Evolutionary conservation across 352 stramenopile genomes (phyloP).

Genomic region (Phytophthora meadii): DNA sequence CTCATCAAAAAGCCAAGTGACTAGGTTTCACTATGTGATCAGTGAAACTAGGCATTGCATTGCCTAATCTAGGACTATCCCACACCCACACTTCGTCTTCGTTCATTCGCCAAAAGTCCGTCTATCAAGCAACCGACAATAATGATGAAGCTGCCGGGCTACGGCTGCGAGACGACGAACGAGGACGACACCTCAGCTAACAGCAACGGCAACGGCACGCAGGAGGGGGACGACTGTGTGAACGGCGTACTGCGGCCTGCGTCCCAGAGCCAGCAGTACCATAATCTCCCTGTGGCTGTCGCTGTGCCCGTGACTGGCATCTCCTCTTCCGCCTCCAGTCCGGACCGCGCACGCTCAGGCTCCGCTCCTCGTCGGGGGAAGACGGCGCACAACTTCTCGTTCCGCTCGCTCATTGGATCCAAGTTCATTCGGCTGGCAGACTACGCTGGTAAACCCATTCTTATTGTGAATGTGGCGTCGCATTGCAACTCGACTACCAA

Average conservation of each 20-base stretch:
- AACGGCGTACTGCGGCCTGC: slow-evolving; percentile 24
- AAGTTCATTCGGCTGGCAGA: slow-evolving; percentile 73
- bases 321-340: slow-evolving; percentile 31
- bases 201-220: slow-evolving; percentile 1
- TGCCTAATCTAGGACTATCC: slow-evolving; percentile 4
- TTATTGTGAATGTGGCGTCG: slow-evolving; percentile 84
- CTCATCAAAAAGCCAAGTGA: neutral
- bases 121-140: neutral
- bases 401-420: slow-evolving; percentile 67
- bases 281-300: slow-evolving; percentile 67
- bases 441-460: slow-evolving; percentile 66
- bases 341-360: slow-evolving; percentile 37
- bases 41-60: neutral
- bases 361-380: slow-evolving; percentile 41
- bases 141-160: slow-evolving; percentile 57
- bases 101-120: slow-evolving; percentile 34
- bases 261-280: slow-evolving; percentile 45
- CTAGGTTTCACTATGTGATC: slow-evolving; percentile 5
- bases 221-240: slow-evolving; percentile 25
- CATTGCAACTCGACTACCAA: slow-evolving; percentile 85
- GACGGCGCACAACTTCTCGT: slow-evolving; percentile 79
- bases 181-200: slow-evolving; percentile 15
- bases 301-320: slow-evolving; percentile 44
- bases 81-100: neutral
- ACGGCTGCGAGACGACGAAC: slow-evolving; percentile 44